Conservation (phyloP, 2,329 filamentous ascomycete species). For the Talaromyces sp. region DNA sequence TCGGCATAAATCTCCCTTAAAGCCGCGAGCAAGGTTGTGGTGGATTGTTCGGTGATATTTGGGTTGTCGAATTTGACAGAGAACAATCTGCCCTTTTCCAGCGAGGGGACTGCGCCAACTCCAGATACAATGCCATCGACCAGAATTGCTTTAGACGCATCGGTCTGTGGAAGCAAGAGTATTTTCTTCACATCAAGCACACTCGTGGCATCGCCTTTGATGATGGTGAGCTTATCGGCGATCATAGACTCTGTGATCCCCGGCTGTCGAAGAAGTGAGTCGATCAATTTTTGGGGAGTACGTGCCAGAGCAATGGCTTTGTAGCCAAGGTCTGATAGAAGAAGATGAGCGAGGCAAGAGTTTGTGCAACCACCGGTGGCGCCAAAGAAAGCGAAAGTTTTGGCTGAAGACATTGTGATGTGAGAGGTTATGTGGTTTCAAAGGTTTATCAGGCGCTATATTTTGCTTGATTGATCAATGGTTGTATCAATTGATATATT, state of each 20-base stretch:
- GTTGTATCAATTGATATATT: too few relatives aligned
- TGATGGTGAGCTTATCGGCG: conserved; percentile 40
- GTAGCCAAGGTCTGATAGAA: conserved; percentile 25
- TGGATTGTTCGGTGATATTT: conserved; percentile 26
- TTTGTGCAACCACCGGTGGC: conserved; percentile 46
- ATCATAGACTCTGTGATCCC: conserved; percentile 31
- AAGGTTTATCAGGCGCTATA: neutral
- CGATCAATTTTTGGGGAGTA: conserved; percentile 43
- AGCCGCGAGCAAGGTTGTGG: conserved; percentile 21
- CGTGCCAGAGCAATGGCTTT: conserved; percentile 45
- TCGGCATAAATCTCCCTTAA: conserved; percentile 17
- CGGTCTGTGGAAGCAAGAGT: conserved; percentile 22
- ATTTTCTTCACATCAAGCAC: conserved; percentile 33
- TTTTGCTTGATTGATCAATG: neutral
- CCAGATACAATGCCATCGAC: conserved; percentile 44
- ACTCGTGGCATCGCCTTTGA: conserved; percentile 44
- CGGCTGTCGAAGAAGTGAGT: conserved; percentile 33
- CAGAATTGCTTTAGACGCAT: neutral
- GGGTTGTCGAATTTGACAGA: conserved; percentile 27
- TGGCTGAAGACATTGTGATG: conserved; percentile 12
- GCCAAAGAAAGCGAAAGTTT: conserved; percentile 46
- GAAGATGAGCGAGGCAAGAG: conserved; percentile 37
- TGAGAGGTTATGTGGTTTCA: too few relatives aligned
- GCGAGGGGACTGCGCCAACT: conserved; percentile 34
- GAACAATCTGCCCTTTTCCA: conserved; percentile 18